Conservation (phyloP, 345 rosid species). For the Rhodamnia rubescens region DNA sequence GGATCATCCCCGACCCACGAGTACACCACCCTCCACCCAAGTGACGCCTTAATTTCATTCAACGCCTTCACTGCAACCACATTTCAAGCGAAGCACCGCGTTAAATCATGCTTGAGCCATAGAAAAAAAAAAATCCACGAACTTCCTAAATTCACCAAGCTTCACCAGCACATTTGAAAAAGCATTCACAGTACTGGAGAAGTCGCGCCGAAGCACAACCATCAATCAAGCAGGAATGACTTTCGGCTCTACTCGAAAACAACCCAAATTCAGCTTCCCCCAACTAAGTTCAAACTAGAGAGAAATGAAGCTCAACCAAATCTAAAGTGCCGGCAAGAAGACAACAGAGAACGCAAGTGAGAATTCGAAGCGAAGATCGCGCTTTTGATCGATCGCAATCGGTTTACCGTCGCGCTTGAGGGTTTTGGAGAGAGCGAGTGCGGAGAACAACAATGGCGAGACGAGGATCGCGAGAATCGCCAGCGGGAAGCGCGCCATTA, state of each 20-base stretch:
- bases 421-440: slow-evolving; percentile 33
- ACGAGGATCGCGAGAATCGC: slow-evolving; percentile 12
- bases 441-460: slow-evolving; percentile 12
- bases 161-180: neutral
- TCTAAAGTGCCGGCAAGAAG: neutral
- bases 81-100: neutral
- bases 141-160: neutral
- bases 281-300: neutral
- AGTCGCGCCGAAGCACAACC: neutral
- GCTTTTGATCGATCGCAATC: neutral
- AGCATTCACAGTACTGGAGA: neutral
- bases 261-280: neutral
- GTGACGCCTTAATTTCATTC: slow-evolving; percentile 92
- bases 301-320: neutral
- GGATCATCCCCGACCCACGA: slow-evolving; percentile 99
- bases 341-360: neutral
- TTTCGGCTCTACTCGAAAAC: neutral
- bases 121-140: neutral
- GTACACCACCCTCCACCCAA: slow-evolving; percentile 96
- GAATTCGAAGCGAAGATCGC: neutral
- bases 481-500: slow-evolving; percentile 6
- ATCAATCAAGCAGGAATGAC: neutral
- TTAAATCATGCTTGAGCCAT: neutral
- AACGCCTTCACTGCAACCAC: slow-evolving; percentile 70
- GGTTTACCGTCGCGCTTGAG: slow-evolving; percentile 43